Base-by-base conservation (phyloP, 2,329 filamentous ascomycete genomes). In the Hortaea sp. region DNA sequence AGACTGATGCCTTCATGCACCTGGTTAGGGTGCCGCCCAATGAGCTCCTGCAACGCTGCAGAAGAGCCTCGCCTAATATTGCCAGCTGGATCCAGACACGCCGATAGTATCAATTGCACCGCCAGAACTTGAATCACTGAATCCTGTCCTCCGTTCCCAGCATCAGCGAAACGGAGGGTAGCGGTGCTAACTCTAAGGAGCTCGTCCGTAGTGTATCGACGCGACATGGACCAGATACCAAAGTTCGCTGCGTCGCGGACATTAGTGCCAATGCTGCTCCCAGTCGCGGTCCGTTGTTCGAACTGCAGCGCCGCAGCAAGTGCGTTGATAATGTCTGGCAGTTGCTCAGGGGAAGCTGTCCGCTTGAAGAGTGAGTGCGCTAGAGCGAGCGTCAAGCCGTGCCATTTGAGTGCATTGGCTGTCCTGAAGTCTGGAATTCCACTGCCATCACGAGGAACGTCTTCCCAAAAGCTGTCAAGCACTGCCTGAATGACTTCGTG, bases 171-270 rank as follows among this genome's bases (percentile, higher is more conserved):
- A n/a, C 50, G 44, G 7, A 62, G 44, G 6, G 35, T 43, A 1
- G 49, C 44, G 1, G 45, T 42, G n/a, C 78, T 69, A 1, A 94
- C 76, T 0, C 72, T 71, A 7, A 84, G 71, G 5, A 97, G 73
- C 63, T 97, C 90, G 0, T 71, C 61, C 0, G 88, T 95, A 1
- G 79, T 81, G 58, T 97, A 98, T 45, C 90, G 82, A 46, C 92
- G 78, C 20, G 90, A 87, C 6, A 97, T 65, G 1, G 89, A 85
- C 92, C 92, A 98, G 27, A 97, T 83, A 5, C 92, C 92, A 63
- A 97, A 98, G 63, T 89, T 95, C 3, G 92, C 88, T 9, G 92
- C 90, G 68, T 98, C 92, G 41, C 92, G 80, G 11, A 98, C 89
- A 56, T 94, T 95, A 1, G 86, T 84, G 1, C 92, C 92, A 7